Base-by-base conservation (phyloP, 2,329 filamentous ascomycete genomes). In the Cordyceps fumosorosea region DNA sequence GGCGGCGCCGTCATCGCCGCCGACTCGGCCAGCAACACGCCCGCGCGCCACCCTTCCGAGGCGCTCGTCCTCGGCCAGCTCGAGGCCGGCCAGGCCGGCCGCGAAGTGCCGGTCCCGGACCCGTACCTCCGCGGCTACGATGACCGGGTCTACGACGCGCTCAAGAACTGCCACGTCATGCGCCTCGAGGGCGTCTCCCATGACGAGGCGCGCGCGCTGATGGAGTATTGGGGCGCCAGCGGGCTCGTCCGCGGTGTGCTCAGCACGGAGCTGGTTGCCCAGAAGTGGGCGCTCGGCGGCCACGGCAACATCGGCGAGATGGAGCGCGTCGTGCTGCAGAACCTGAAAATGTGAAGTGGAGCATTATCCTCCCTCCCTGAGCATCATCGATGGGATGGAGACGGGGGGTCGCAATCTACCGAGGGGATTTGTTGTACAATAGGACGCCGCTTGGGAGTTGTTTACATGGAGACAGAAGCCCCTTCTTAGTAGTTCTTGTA, bases 221-320 rank as follows among this genome's bases (percentile, higher is more conserved):
- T 98, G 86, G 92, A 97, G 78, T 98, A 97, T 77, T 98, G 93
- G 81, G 92, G 91, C 5, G 86, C 85, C 42, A 96, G 91, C 73
- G 95, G 93, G 14, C 80, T 96, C 72, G 73, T 96, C 71, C 84
- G 89, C 66, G 80, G 84, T 64, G 81, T 79, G 52, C 81, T 97
- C 56, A 87, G 90, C 69, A 87, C 93, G 70, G 79, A 78, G 65
- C 81, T 83, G 65, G 88, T 97, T 42, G 81, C 83, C 24, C 89
- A 96, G 80, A 90, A 91, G 77, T 96, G 93, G 92, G 87, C 86
- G 55, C 72, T 97, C 67, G 86, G 87, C 55, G 91, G 91, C 24
- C 86, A 89, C 69, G 93, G 93, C 18, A 84, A 93, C 57, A 81
- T 96, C 52, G 92, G 91, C 8, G 91, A 96, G 81, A 82, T 97